Percentiles rank a stretch among this genome's conserved stretches.
Evolutionary conservation across 768 basidiomycete genomes (phyloP).

Genomic region (Pisolithus orientalis): DNA sequence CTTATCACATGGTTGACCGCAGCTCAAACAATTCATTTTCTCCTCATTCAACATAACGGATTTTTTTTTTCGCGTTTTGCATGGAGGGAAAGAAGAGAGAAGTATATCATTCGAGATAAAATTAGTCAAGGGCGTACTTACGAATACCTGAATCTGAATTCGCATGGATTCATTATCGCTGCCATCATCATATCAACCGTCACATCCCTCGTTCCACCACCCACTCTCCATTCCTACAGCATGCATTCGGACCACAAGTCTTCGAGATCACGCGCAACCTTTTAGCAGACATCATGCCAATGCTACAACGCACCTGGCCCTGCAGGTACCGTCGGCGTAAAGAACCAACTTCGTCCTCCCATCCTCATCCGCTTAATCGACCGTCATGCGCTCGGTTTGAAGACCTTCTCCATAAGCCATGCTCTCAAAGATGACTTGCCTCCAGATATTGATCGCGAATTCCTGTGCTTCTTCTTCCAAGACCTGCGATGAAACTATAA

Average conservation of each 20-base stretch:
- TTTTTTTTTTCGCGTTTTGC: constrained; percentile 7
- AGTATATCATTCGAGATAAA: constrained; percentile 35
- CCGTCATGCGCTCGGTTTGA: constrained; percentile 78
- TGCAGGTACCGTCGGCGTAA: constrained; percentile 19
- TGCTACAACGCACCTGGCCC: constrained; percentile 61
- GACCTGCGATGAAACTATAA: constrained; percentile 45
- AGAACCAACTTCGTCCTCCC: constrained; percentile 9
- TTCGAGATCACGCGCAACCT: constrained; percentile 22
- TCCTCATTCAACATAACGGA: neutral
- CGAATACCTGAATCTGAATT: constrained; percentile 23
- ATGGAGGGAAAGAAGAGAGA: constrained; percentile 8
- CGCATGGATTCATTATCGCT: constrained; percentile 2
- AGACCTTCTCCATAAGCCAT: constrained; percentile 89
- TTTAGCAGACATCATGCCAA: constrained; percentile 34
- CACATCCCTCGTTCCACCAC: constrained; percentile 8
- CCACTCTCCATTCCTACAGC: constrained; percentile 13
- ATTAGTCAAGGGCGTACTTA: constrained; percentile 54
- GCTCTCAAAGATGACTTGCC: constrained; percentile 91
- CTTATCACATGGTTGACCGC: constrained; percentile 15
- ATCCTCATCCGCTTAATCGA: constrained; percentile 42
- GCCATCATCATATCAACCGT: constrained; percentile 5
- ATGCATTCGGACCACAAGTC: constrained; percentile 17
- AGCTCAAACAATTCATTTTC: neutral
- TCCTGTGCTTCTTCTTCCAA: constrained; percentile 87
- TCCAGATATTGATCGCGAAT: constrained; percentile 76